Conservation (phyloP, 148 eudicot species). For the Beta vulgaris region DNA sequence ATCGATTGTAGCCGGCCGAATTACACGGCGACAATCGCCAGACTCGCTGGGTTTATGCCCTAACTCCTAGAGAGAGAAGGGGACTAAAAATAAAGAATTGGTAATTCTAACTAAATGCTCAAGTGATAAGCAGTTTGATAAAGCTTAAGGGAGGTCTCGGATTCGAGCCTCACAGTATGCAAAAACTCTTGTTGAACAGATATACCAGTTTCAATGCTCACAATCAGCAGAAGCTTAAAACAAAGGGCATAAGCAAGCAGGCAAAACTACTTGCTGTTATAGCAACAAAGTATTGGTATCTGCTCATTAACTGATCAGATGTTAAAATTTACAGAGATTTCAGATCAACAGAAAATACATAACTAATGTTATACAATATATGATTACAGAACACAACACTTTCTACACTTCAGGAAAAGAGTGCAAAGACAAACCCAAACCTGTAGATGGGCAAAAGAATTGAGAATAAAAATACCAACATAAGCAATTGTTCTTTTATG, state of each 20-base stretch:
- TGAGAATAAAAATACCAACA: not conserved
- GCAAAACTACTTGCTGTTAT: not conserved
- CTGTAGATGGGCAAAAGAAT: not conserved
- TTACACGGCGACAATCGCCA: no score
- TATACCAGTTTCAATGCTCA: no score
- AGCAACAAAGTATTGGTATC: not conserved
- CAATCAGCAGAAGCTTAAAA: no score
- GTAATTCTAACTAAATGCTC: no score
- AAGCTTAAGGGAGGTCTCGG: no score
- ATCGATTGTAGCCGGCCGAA: no score
- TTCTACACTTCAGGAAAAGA: constrained; percentile 5
- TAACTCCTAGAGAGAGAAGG: no score
- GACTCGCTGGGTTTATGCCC: no score
- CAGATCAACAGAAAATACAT: constrained; percentile 12
- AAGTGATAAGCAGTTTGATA: no score
- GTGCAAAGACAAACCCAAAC: not conserved
- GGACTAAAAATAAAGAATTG: no score
- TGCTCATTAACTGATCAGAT: not conserved
- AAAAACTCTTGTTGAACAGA: no score
- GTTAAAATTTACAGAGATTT: constrained; percentile 10
- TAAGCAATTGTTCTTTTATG: constrained; percentile 34
- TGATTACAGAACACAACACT: constrained; percentile 18
- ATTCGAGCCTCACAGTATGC: no score
- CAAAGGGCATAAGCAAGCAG: not conserved
- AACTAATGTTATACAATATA: constrained; percentile 8